These are phyloP conservation scores for Acanthamoeba castellanii DNA, from an alignment of 208 protist genomes.

Conservation along the genomic window DNA sequence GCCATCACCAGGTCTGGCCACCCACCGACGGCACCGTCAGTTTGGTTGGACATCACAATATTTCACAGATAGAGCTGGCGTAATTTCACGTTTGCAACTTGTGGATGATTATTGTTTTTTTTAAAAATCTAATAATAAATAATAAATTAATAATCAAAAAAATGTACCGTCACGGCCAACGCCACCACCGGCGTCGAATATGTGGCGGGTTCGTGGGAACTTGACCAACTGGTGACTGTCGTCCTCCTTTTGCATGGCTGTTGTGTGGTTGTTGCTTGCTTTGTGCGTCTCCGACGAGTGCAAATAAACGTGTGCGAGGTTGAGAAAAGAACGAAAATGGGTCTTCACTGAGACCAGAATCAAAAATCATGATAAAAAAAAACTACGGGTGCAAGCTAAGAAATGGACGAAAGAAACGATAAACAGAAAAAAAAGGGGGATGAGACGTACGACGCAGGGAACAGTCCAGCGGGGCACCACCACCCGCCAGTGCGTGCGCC, in stretches of 20 bases:
- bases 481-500: background rate
- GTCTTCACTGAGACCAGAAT: no score
- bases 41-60: background rate
- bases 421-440: no score
- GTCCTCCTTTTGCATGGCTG: conserved; percentile 14
- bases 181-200: conserved; percentile 52
- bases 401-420: no score
- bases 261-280: background rate
- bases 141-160: no score
- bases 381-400: no score
- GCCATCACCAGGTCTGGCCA: conserved; percentile 52
- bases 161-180: background rate
- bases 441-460: no score
- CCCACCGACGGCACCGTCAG: no score
- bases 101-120: background rate
- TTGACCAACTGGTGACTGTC: conserved; percentile 41
- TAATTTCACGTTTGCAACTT: no score
- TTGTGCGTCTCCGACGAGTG: background rate
- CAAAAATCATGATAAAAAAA: no score
- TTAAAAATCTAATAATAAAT: no score
- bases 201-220: conserved; percentile 37
- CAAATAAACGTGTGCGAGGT: background rate
- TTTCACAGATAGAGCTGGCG: no score
- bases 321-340: background rate
- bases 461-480: background rate